Evolutionary conservation across 2,329 filamentous ascomycete species (phyloP), one percentile per base, ranked within the genome.

Genomic region (Drechslera avenae): DNA sequence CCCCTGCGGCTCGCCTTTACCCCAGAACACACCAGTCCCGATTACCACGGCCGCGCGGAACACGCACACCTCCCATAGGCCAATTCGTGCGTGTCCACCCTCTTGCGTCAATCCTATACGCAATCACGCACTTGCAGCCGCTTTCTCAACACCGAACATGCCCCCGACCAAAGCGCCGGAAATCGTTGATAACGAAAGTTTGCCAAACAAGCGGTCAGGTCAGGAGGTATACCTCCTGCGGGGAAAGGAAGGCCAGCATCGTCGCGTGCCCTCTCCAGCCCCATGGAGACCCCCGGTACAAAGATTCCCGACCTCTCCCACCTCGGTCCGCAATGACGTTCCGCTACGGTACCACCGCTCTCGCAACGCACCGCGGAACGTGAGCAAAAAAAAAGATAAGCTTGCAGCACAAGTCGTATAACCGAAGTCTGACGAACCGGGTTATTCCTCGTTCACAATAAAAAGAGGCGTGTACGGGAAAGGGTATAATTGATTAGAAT

Each of bases 261-360:
- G 31, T 44, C 32, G 41, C 41, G 41, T 19, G 41, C 41, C 31
- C 26, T 4, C 26, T 10, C 9, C 26, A 8, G 4, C 9, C 10
- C 3, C 26, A 28, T 12, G 26, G 9, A 43, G 13, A 42, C 16
- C 23, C 32, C 30, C 43, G 32, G 31, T 39, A 28, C 36, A 28
- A 31, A 43, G 39, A 41, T 34, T 30, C 34, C 34, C 31, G 35
- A 23, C 21, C 40, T 31, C 9, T 31, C 19, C 41, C 41, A 37
- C 28, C 23, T 33, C 32, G 48, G 31, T 34, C 23, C 37, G 9
- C 21, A 23, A 51, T 51, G 48, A 51, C 48, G 42, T 30, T 21
- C 35, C 13, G 9, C 37, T 7, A 35, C 12, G n/a, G n/a, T 7
- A 1, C 21, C 26, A 28, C 26, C 7, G 10, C 12, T 13, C 12